Evolutionary conservation across 1,284 basidiomycete species (phyloP), one percentile per base, ranked within the genome.

Genomic region (Kalmanozyma brasiliensis): DNA sequence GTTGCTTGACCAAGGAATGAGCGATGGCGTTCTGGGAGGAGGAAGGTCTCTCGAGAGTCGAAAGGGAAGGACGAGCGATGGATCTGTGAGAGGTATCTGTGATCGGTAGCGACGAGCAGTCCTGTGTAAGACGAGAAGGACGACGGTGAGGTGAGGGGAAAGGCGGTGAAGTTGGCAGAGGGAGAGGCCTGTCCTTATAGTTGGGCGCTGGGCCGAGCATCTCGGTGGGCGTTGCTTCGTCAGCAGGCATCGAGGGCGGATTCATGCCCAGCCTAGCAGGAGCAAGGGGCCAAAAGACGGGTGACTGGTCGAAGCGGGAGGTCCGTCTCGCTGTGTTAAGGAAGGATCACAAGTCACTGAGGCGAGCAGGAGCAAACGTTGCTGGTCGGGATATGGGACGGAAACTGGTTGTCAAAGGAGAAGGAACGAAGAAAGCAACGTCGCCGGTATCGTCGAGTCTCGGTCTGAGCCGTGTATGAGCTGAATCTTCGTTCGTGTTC

Each of bases 161-260:
- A n/a, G n/a, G n/a, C n/a, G n/a, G n/a, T n/a, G n/a, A n/a, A n/a
- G n/a, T n/a, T n/a, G 9, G 44, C 32, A n/a, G 14, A 16, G 20
- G 33, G 8, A 19, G 16, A 29, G 11, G 5, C n/a, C n/a, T 20
- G 36, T 38, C 35, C 36, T 48, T 48, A 48, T 48, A 48, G 13
- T 19, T 38, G 30, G 17, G 14, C 22, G 24, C 13, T 14, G 46
- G 22, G 26, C 19, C 20, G 26, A 19, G n/a, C 36, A 32, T 29
- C 11, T 20, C n/a, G 7, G 34, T 17, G 23, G 23, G 11, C 23
- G 19, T 14, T 9, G 46, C 36, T 48, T 48, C 34, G 34, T 48
- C 46, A 48, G 19, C 46, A 32, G n/a, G n/a, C n/a, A n/a, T 16
- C 16, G 32, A n/a, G 7, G 36, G 32, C 38, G 22, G 22, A 26